phyloP scores from a whole-genome alignment of 495 filamentous ascomycete species.

The Penicillium pulvis region DNA sequence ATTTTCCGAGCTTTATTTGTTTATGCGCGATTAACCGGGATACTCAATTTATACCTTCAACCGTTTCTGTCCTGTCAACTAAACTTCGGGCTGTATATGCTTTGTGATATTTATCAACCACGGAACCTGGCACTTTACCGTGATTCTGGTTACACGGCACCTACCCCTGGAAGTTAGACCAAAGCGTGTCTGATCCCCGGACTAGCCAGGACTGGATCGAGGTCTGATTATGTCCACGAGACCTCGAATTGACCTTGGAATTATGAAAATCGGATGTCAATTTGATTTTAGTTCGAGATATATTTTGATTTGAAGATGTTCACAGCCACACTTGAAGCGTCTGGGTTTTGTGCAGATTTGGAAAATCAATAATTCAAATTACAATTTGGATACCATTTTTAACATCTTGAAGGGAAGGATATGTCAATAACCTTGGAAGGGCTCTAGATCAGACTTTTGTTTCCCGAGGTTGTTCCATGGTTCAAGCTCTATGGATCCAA shows the following conservation, averaged over 20 bases:
- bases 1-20: neutral
- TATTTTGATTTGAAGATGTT: too few relatives aligned
- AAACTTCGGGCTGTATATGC: neutral
- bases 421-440: neutral
- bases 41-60: too few relatives aligned
- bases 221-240: neutral
- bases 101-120: slow-evolving; percentile 2
- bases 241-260: neutral
- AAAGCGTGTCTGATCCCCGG: slow-evolving; percentile 8
- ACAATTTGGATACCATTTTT: too few relatives aligned
- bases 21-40: too few relatives aligned
- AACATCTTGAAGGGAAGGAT: too few relatives aligned
- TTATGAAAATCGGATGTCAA: neutral
- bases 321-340: too few relatives aligned
- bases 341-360: too few relatives aligned
- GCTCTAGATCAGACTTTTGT: neutral
- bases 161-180: slow-evolving; percentile 9
- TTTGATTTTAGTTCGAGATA: neutral
- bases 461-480: neutral
- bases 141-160: slow-evolving; percentile 9
- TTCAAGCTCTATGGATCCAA: neutral
- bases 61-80: too few relatives aligned
- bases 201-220: slow-evolving; percentile 2
- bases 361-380: too few relatives aligned
- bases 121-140: neutral